Conservation (phyloP, 2,329 filamentous ascomycete genomes). For the Sporothrix phasma region DNA sequence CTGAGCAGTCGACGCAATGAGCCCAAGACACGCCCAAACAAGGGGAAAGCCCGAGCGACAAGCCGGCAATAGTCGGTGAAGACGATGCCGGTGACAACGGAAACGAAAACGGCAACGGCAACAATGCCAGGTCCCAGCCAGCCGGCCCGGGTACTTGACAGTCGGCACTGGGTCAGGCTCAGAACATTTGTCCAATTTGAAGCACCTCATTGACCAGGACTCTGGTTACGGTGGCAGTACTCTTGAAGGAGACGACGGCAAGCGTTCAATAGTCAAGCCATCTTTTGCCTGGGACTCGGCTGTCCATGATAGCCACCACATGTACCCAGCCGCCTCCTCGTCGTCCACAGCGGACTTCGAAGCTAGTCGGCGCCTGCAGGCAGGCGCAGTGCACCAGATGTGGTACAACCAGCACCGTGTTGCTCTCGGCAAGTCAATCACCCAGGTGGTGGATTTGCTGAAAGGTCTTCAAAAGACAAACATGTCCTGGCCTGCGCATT, state of each 20-base stretch:
- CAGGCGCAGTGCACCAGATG: slow-evolving; percentile 81
- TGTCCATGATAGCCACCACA: slow-evolving; percentile 36
- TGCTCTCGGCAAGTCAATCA: slow-evolving; percentile 78
- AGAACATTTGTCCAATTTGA: slow-evolving; percentile 69
- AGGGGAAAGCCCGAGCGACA: slow-evolving; percentile 10
- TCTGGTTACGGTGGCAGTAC: slow-evolving; percentile 86
- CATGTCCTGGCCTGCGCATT: slow-evolving; percentile 83
- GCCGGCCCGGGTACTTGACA: slow-evolving; percentile 58
- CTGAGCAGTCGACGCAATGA: slow-evolving; percentile 7
- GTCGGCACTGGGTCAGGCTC: slow-evolving; percentile 76
- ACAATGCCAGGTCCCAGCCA: slow-evolving; percentile 17
- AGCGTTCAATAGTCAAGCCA: slow-evolving; percentile 21
- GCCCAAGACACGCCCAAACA: slow-evolving; percentile 12
- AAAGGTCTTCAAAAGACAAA: slow-evolving; percentile 81
- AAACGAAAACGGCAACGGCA: slow-evolving; percentile 22
- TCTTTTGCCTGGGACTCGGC: slow-evolving; percentile 35
- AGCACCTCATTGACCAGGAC: slow-evolving; percentile 73
- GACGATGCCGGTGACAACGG: slow-evolving; percentile 22
- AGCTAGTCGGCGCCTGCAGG: slow-evolving; percentile 56
- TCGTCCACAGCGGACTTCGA: slow-evolving; percentile 34
- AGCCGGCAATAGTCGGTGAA: slow-evolving; percentile 10
- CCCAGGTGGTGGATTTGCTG: slow-evolving; percentile 72
- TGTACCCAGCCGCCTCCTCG: slow-evolving; percentile 29
- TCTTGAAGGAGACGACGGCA: slow-evolving; percentile 44
- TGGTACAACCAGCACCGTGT: slow-evolving; percentile 91